phyloP scores from a whole-genome alignment of 805 yeast genomes.

The Starmerella potacharoeniae region DNA sequence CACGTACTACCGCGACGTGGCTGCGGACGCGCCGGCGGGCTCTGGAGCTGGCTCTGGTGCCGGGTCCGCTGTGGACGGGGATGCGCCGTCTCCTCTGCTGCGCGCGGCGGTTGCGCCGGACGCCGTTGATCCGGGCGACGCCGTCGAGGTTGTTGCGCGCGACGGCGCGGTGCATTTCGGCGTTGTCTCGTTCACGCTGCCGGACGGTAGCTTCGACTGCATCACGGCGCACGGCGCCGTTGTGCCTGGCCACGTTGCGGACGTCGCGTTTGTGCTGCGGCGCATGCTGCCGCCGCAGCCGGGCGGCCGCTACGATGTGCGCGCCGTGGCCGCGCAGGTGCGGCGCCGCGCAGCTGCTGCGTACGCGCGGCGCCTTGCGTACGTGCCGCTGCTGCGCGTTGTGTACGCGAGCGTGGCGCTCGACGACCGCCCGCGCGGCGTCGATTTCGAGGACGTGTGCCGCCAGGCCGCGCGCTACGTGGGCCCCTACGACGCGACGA shows the following conservation, averaged over 20 bases:
- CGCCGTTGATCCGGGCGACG: conserved; percentile 18
- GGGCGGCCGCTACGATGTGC: not conserved
- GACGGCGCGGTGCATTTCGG: conserved; percentile 15
- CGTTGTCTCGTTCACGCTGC: conserved; percentile 17
- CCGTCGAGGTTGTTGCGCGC: conserved; percentile 16
- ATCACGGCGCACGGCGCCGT: conserved; percentile 6
- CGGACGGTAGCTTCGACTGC: conserved; percentile 15
- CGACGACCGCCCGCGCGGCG: conserved; percentile 9
- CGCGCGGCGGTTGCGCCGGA: conserved; percentile 8
- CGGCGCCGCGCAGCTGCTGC: not conserved
- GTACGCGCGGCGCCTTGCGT: not conserved
- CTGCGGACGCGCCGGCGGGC: not conserved
- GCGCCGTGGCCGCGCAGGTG: not conserved
- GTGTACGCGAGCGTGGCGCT: conserved; percentile 11
- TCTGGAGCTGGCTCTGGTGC: not conserved
- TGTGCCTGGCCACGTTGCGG: not conserved
- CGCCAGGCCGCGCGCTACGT: not conserved
- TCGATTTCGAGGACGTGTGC: conserved; percentile 13
- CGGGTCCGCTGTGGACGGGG: too few species aligned
- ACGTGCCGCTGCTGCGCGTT: conserved; percentile 8
- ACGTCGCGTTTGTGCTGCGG: conserved; percentile 14
- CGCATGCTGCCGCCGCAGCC: conserved; percentile 7
- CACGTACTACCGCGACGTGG: conserved; percentile 9
- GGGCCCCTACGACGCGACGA: not conserved
- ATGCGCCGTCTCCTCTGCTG: not conserved